Base-by-base conservation (phyloP, 2,329 filamentous ascomycete genomes). In the Penicillium sp. region DNA sequence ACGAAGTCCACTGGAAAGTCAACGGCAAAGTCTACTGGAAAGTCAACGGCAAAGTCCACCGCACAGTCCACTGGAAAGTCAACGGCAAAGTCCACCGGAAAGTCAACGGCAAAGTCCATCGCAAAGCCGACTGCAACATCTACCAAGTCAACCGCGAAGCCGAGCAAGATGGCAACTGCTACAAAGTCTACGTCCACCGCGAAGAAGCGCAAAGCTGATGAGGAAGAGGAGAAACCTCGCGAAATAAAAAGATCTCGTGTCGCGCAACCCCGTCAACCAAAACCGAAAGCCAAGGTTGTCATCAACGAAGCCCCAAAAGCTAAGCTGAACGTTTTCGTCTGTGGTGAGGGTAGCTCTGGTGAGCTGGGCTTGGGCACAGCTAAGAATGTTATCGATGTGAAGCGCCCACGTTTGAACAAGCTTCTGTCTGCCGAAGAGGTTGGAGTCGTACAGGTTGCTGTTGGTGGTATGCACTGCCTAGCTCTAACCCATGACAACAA, bases 391-490 rank as follows among this genome's bases (percentile, higher is more conserved):
- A 84, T 89, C 61, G 87, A 91, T 62, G 87, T 90, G 63, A 88
- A 87, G 77, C 84, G 87, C 31, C 90, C 90, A 18, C 86, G 88
- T 50, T 75, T 88, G 56, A 90, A 90, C 68, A 75, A 80, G 46
- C 77, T 81, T 55, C 78, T 91, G 39, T 73, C 77, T 27, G 75
- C 81, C 3, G 76, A 80, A 57, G 76, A 76, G 37, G 81, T 86
- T 51, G 83, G 85, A 44, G 84, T 94, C 35, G 89, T 94, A 3
- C 85, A 89, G 72, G 74, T 95, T 54, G 86, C 88, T 48, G 86
- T 87, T 57, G 90, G 90, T 57, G 90, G 89, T 54, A 93, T 95
- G 89, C 90, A 95, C 74, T 86, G 82, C 50, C 79, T 88, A 59
- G 89, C 87, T 3, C 76, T 94, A 50, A 93, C 90, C 47, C 82